These are phyloP conservation scores for Fraxinus paxiana DNA, from an alignment of 305 asterid species.

Conservation along the genomic window DNA sequence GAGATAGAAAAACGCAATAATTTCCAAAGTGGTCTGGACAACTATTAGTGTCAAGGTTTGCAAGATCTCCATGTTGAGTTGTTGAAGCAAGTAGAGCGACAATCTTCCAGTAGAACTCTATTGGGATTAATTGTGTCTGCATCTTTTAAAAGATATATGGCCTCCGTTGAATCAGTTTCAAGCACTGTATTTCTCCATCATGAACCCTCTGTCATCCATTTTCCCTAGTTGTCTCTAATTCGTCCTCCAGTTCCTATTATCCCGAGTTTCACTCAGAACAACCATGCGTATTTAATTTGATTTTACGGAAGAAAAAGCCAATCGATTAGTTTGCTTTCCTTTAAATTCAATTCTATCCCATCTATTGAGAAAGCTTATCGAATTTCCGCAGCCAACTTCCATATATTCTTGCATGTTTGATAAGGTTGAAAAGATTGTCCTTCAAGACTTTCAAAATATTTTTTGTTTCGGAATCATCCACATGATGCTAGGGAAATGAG, in stretches of 20 bases:
- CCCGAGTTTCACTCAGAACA: neutral
- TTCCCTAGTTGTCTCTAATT: neutral
- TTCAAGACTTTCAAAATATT: neutral
- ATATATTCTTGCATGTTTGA: neutral
- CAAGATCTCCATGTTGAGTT: too few species aligned
- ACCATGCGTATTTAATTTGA: neutral
- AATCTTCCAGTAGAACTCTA: too few species aligned
- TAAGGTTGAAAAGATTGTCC: neutral
- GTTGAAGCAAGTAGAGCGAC: too few species aligned
- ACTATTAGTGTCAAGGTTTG: too few species aligned
- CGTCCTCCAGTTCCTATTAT: neutral
- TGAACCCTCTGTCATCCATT: neutral
- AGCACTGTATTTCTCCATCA: neutral
- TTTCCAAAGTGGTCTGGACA: too few species aligned
- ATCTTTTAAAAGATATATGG: too few species aligned
- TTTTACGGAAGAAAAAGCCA: neutral
- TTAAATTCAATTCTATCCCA: neutral
- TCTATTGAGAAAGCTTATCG: neutral
- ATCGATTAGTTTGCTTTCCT: neutral
- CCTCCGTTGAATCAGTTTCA: too few species aligned
- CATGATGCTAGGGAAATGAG: neutral
- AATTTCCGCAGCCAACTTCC: neutral
- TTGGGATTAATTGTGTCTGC: too few species aligned
- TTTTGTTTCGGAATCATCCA: neutral
- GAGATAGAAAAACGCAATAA: too few species aligned